Evolutionary conservation across 345 rosid genomes (phyloP).

Genomic region (Salix caprea): DNA sequence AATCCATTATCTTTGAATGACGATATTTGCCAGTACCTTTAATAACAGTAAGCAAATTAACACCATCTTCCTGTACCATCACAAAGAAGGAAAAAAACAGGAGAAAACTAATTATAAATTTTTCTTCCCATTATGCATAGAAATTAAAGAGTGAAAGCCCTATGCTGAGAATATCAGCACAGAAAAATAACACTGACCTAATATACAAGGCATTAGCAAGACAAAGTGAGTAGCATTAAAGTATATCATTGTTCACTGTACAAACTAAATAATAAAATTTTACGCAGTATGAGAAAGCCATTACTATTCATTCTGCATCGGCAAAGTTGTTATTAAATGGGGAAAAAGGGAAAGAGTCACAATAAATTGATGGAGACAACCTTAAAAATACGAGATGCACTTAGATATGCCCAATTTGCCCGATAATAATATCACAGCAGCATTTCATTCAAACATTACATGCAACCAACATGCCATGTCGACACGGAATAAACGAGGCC

Average conservation of each 20-base stretch:
- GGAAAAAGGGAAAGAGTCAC: not conserved
- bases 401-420: not conserved
- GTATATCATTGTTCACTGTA: not conserved
- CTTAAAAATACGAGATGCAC: not conserved
- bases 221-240: not conserved
- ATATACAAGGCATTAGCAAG: not conserved
- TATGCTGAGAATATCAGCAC: not conserved
- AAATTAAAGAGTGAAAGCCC: not conserved
- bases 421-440: not conserved
- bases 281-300: not conserved
- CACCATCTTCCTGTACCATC: conserved; percentile 57
- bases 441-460: not conserved
- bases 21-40: conserved; percentile 72
- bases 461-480: not conserved
- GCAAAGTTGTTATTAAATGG: not conserved
- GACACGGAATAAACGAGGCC: not conserved
- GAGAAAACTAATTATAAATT: not conserved
- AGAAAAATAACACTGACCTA: not conserved
- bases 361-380: not conserved
- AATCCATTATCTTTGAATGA: conserved; percentile 47
- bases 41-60: conserved; percentile 65
- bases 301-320: not conserved
- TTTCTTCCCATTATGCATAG: not conserved
- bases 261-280: not conserved
- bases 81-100: not conserved